Base-by-base conservation (phyloP, 2,329 filamentous ascomycete genomes). In the Leptographium radiaticola region DNA sequence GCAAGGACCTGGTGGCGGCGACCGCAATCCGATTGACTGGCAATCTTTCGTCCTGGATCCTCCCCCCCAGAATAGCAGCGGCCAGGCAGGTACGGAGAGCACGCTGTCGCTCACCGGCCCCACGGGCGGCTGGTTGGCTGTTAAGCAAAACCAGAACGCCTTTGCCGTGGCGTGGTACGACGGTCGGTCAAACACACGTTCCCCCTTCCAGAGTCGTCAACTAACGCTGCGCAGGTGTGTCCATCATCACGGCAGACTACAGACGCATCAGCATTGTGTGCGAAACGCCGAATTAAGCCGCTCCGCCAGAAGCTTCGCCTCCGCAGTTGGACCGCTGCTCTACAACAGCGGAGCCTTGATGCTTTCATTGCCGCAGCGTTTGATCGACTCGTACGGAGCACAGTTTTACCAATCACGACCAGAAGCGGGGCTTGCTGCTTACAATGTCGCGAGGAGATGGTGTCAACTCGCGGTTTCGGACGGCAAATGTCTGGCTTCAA, bases 101-200 rank as follows among this genome's bases (percentile, higher is more conserved):
- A 36, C n/a, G 16, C 48, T 63, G 4, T 53, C 51, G 31, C 64
- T 61, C 49, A 57, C 47, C 1, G 56, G 51, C 1, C 46, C 31
- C 20, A 18, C 47, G 33, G 45, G 56, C 30, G 5, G 64, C 64
- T 71, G 70, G 69, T 59, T 68, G n/a, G 64, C 65, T 3, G 66
- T 70, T 55, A 68, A 67, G 8, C 43, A 20, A 2, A 53, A 45
- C 10, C 51, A 55, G 15, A 54, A 56, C 16, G 60, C 54, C 48
- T 71, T 65, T 65, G 56, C 56, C 34, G 61, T 70, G 31, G 67
- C 65, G 54, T 71, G 68, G 67, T 66, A 66, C 44, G 65, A 66
- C 57, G 65, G 68, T 69, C 53, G 59, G 68, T 62, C 13, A 46
- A 7, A n/a, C 42, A 12, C 42, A 12, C 48, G 13, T 20, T 16